Percentiles rank a stretch among this genome's conserved stretches.
These are phyloP conservation scores for Syzygium grande DNA, from an alignment of 345 rosid species.

Conservation along the genomic window DNA sequence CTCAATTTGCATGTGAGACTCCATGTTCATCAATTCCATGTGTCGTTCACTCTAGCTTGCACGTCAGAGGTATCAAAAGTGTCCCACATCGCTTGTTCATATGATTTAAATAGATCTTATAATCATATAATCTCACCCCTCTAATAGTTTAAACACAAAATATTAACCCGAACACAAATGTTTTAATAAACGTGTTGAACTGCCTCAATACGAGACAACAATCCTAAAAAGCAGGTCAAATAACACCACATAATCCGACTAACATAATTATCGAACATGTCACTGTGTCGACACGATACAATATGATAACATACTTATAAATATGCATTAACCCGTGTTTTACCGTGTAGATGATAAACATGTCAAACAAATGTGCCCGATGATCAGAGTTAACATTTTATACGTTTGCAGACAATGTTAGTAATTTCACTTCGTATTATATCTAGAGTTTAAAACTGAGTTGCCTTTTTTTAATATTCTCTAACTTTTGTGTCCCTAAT, in stretches of 20 bases:
- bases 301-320: too few relatives aligned
- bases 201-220: too few relatives aligned
- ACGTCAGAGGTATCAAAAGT: background rate
- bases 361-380: too few relatives aligned
- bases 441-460: background rate
- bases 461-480: too few relatives aligned
- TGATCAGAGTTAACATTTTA: background rate
- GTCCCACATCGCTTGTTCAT: background rate
- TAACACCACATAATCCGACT: too few relatives aligned
- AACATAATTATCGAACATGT: too few relatives aligned
- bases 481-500: background rate
- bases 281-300: too few relatives aligned
- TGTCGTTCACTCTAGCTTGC: background rate
- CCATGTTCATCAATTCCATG: background rate
- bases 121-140: background rate
- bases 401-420: background rate
- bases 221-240: too few relatives aligned
- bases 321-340: too few relatives aligned
- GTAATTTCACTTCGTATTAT: background rate
- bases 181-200: too few relatives aligned
- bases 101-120: background rate
- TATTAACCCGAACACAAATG: background rate
- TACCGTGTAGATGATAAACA: too few relatives aligned
- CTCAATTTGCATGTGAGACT: background rate
- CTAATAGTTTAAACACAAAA: background rate